Evolutionary conservation across 768 basidiomycete genomes (phyloP).

Genomic region (Termitomyces sp.): DNA sequence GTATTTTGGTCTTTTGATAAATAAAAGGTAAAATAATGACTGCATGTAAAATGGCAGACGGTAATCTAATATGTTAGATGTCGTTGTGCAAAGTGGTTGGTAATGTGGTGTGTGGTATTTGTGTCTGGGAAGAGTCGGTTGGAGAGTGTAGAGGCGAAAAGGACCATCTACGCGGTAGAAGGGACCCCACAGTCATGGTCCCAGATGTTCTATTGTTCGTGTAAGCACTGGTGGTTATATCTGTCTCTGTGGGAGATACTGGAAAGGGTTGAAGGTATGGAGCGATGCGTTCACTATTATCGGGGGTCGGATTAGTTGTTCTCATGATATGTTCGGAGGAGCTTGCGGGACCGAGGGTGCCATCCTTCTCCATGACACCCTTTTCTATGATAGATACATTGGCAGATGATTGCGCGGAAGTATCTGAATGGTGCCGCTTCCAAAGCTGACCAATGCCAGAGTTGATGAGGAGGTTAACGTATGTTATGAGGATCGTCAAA

Average conservation of each 20-base stretch:
- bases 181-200: slow-evolving; percentile 32
- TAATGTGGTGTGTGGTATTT: slow-evolving; percentile 5
- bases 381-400: slow-evolving; percentile 36
- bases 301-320: slow-evolving; percentile 50
- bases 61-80: neutral
- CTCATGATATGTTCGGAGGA: slow-evolving; percentile 21
- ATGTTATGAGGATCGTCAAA: slow-evolving; percentile 61
- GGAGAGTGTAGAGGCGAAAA: slow-evolving; percentile 21
- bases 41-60: neutral
- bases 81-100: slow-evolving; percentile 7
- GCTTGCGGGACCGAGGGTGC: slow-evolving; percentile 4
- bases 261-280: slow-evolving; percentile 38
- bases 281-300: slow-evolving; percentile 34
- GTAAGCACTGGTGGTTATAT: slow-evolving; percentile 25
- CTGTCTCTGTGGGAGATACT: slow-evolving; percentile 33
- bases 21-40: slow-evolving; percentile 4
- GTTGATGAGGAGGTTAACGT: slow-evolving; percentile 60
- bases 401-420: slow-evolving; percentile 14
- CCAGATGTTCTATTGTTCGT: slow-evolving; percentile 26
- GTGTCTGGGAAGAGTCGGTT: slow-evolving; percentile 10
- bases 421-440: slow-evolving; percentile 11
- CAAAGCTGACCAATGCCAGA: slow-evolving; percentile 28
- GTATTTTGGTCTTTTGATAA: neutral
- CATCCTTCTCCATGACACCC: slow-evolving; percentile 33
- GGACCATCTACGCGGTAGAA: slow-evolving; percentile 33